phyloP scores from a whole-genome alignment of 768 basidiomycete genomes.

The Phylloporus rhodoxanthus region DNA sequence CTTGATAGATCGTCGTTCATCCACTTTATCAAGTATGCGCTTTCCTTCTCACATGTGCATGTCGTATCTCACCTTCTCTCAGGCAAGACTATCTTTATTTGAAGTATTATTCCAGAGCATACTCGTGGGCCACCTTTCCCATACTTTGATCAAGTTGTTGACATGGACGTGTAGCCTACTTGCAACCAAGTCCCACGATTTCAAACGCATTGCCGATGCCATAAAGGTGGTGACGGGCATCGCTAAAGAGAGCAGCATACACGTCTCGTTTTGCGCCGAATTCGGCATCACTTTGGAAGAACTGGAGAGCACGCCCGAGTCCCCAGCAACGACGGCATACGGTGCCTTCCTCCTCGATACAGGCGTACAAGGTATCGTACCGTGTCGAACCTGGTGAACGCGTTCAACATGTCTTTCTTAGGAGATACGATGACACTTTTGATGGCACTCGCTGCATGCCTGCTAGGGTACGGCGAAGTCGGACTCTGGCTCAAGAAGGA shows the following conservation, averaged over 20 bases:
- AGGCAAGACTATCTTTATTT: conserved; percentile 82
- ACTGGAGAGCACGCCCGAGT: conserved; percentile 58
- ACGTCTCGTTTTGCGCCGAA: conserved; percentile 60
- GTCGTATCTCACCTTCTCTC: not conserved
- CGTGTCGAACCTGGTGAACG: not conserved
- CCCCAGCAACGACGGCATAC: conserved; percentile 74
- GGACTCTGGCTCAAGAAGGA: conserved; percentile 75
- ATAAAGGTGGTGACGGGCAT: conserved; percentile 60
- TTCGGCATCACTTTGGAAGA: conserved; percentile 65
- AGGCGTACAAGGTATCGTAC: conserved; percentile 53
- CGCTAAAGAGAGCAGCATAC: conserved; percentile 64
- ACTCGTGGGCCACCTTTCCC: conserved; percentile 44
- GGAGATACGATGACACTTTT: conserved; percentile 67
- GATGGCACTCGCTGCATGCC: conserved; percentile 81
- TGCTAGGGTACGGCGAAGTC: conserved; percentile 90
- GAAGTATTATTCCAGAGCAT: conserved; percentile 80
- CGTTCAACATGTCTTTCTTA: conserved; percentile 11
- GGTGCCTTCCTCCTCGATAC: conserved; percentile 80
- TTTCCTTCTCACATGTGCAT: not conserved
- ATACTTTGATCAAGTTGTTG: not conserved
- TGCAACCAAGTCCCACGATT: conserved; percentile 68
- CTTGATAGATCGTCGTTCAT: conserved; percentile 62
- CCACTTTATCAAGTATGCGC: conserved; percentile 74
- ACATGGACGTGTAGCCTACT: conserved; percentile 45
- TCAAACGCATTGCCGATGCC: conserved; percentile 55